Base-by-base conservation (phyloP, 148 eudicot genomes). In the Limonium bicolor region DNA sequence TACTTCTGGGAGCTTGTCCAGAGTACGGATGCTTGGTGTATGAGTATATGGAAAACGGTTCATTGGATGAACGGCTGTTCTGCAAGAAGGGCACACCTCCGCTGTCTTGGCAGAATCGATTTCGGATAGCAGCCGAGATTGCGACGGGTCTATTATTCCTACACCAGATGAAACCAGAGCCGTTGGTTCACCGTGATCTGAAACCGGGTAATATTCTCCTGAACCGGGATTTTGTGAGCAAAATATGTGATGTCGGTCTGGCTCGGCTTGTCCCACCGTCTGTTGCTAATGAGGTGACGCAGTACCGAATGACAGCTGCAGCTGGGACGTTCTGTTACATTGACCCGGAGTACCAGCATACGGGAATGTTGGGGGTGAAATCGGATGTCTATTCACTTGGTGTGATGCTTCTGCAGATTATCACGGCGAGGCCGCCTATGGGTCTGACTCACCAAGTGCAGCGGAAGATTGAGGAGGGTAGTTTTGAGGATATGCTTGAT, bases 311-410 rank as follows among this genome's bases (percentile, higher is more conserved):
- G 85, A 84, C 94, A 9, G 68, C 85, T 4, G 82, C 94, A 37
- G 94, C 88, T 3, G 94, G 94, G 7, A 84, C 94, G 16, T 84
- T 84, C 53, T 84, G 94, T 46, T 84, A 84, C 60, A 84, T 84
- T 20, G 94, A 84, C 36, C 94, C 94, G 6, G 94, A 84, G 54
- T 84, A 84, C 48, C 94, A 84, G 36, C 88, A 79, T 36, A 70
- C 82, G 0, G 94, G 94, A 15, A 73, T 61, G 68, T 53, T 84
- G 34, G 78, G 72, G 54, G 74, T 79, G 3, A 84, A 76, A 67
- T 84, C 94, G 1, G 94, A 84, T 44, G 54, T 84, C 28, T 84
- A 84, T 50, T 84, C 94, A 1, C 49, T 84, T 4, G 94, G 94
- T 15, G 52, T 84, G 13, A 40, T 84, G 76, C 42, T 84, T 38